A percentile compares a stretch with the other conserved stretches of the same genome.
Evolutionary conservation across 495 filamentous ascomycete species (phyloP).

Genomic region (Amphirosellinia nigrospora): DNA sequence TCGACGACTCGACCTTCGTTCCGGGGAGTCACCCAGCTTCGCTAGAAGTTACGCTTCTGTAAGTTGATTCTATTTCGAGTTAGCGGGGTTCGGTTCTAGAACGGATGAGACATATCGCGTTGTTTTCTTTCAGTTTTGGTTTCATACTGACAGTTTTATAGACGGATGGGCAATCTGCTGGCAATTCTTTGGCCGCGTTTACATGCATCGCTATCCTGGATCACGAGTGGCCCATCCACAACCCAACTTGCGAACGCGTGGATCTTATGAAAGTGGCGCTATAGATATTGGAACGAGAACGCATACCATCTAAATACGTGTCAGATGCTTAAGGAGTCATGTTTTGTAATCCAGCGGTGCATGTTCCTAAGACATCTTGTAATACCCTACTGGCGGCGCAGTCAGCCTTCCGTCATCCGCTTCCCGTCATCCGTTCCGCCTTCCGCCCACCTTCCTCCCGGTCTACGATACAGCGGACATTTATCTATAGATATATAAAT

Average conservation of each 20-base stretch:
- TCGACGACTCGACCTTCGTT: not conserved
- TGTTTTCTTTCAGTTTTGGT: not conserved
- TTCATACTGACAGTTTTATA: not conserved
- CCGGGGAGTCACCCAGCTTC: not conserved
- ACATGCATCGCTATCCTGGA: not conserved
- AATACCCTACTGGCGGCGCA: not conserved
- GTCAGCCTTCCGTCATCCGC: not conserved
- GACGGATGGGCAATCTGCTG: constrained; percentile 14
- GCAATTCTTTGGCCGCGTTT: constrained; percentile 1
- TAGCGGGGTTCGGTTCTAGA: not conserved
- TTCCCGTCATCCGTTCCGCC: constrained; percentile 12
- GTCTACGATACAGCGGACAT: not conserved
- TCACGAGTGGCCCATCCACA: constrained; percentile 11
- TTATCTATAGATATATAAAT: constrained; percentile 1
- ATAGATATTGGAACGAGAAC: not conserved
- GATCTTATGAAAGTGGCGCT: constrained; percentile 9
- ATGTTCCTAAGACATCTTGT: not conserved
- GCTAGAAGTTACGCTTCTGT: not conserved
- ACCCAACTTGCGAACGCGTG: constrained; percentile 17
- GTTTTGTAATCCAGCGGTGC: not conserved
- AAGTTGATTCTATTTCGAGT: not conserved
- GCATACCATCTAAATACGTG: not conserved
- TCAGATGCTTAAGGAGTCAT: not conserved
- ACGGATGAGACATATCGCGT: not conserved
- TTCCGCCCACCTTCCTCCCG: constrained; percentile 2